phyloP scores from a whole-genome alignment of 768 basidiomycete genomes.

The Pisolithus marmoratus region DNA sequence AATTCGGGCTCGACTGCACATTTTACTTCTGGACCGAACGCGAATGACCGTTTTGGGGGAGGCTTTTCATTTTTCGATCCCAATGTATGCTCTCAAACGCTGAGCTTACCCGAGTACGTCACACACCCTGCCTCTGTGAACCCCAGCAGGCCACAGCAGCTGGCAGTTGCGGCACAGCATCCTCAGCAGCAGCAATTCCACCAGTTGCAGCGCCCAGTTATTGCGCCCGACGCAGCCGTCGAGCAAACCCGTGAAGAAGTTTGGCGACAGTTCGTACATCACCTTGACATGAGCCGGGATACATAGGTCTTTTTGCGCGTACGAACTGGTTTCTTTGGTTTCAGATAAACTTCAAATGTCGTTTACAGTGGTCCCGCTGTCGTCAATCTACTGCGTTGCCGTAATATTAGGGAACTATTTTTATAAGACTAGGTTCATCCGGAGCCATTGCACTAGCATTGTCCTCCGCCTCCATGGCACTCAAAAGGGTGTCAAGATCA shows the following conservation, averaged over 20 bases:
- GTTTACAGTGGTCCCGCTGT: not conserved
- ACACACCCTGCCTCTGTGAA: slow-evolving; percentile 1
- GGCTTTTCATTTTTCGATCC: not conserved
- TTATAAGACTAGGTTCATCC: slow-evolving; percentile 44
- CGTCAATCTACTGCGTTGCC: not conserved
- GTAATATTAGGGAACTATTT: slow-evolving; percentile 38
- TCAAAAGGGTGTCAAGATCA: slow-evolving; percentile 69
- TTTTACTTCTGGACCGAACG: not conserved
- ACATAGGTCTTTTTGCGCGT: not conserved
- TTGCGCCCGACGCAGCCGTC: not conserved
- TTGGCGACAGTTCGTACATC: slow-evolving; percentile 34
- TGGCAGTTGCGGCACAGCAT: not conserved
- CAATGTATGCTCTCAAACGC: no score
- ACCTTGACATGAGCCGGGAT: slow-evolving; percentile 19
- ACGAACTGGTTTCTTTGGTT: no score
- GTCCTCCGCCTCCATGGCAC: slow-evolving; percentile 56
- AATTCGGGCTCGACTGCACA: not conserved
- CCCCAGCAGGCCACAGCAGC: not conserved
- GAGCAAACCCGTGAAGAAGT: slow-evolving; percentile 30
- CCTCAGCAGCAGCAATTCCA: slow-evolving; percentile 2
- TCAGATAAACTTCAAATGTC: not conserved
- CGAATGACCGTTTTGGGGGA: not conserved
- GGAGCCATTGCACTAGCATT: slow-evolving; percentile 23
- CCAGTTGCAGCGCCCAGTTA: not conserved
- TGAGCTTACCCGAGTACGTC: not conserved